A percentile compares a stretch with the other conserved stretches of the same genome.
Evolutionary conservation across 805 yeast genomes (phyloP).

Genomic region (Cyberlindnera suaveolens): DNA sequence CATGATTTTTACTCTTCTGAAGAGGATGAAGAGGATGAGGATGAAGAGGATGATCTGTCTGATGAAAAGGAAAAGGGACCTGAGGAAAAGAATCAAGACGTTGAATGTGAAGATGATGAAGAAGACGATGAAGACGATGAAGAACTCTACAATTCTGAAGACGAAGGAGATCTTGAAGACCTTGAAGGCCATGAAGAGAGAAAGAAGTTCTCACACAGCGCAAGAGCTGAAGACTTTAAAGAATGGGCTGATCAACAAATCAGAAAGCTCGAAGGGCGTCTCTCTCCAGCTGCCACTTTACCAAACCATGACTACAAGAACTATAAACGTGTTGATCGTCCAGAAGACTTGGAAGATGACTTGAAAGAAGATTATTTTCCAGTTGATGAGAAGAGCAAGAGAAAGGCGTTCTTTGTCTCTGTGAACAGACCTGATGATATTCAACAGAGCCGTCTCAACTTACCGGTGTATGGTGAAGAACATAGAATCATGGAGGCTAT

Average conservation of each 20-base stretch:
- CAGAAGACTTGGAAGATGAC: constrained; percentile 69
- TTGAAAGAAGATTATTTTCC: constrained; percentile 61
- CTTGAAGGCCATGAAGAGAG: constrained; percentile 29
- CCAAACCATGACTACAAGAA: constrained; percentile 38
- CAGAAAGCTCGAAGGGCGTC: constrained; percentile 57
- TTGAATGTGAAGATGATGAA: constrained; percentile 36
- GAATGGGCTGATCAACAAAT: constrained; percentile 82
- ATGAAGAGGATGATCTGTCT: constrained; percentile 34
- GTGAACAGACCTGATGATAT: constrained; percentile 62
- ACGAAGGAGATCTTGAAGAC: constrained; percentile 28
- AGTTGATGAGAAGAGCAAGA: constrained; percentile 38
- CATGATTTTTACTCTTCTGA: constrained; percentile 26
- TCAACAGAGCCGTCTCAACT: constrained; percentile 57
- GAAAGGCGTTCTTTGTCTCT: constrained; percentile 63
- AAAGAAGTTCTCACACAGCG: constrained; percentile 38
- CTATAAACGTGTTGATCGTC: constrained; percentile 38
- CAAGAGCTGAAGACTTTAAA: constrained; percentile 63
- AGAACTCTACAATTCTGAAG: constrained; percentile 9
- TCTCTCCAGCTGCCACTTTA: constrained; percentile 35
- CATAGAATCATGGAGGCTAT: constrained; percentile 93
- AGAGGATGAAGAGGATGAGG: constrained; percentile 31
- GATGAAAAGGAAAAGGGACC: constrained; percentile 39
- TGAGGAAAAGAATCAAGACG: constrained; percentile 31
- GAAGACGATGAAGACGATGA: constrained; percentile 31
- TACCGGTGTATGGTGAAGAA: constrained; percentile 90